A percentile compares a stretch with the other conserved stretches of the same genome.
Conservation (phyloP, 1,284 basidiomycete genomes). For the Chondrostereum purpureum region DNA sequence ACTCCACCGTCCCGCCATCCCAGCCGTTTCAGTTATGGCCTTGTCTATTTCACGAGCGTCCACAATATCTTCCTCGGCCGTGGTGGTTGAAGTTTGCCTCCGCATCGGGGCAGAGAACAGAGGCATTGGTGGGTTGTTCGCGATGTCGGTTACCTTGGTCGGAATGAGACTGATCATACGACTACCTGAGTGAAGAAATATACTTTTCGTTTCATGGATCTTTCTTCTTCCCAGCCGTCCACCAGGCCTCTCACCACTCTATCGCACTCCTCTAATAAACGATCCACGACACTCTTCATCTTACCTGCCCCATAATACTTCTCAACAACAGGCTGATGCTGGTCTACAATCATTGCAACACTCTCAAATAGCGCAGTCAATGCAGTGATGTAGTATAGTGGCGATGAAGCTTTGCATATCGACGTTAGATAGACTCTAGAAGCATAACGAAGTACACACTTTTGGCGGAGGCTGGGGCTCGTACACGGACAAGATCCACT, state of each 20-base stretch:
- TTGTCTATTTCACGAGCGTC: constrained; percentile 91
- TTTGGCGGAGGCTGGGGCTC: constrained; percentile 73
- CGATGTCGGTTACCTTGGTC: constrained; percentile 44
- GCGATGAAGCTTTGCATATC: constrained; percentile 65
- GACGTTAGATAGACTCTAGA: constrained; percentile 4
- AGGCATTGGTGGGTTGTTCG: constrained; percentile 33
- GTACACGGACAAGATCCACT: constrained; percentile 79
- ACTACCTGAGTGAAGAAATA: no score
- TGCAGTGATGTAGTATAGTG: constrained; percentile 81
- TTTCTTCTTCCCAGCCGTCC: constrained; percentile 87
- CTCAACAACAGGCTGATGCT: constrained; percentile 96
- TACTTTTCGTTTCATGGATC: constrained; percentile 70
- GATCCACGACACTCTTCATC: constrained; percentile 76
- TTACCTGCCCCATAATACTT: constrained; percentile 91
- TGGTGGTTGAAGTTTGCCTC: constrained; percentile 26
- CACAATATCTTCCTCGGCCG: constrained; percentile 57
- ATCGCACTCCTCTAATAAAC: constrained; percentile 84
- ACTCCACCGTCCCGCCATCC: constrained; percentile 88
- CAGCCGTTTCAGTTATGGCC: constrained; percentile 78
- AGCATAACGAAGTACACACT: constrained; percentile 38
- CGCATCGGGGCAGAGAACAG: constrained; percentile 31
- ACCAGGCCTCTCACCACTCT: constrained; percentile 72
- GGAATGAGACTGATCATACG: no score
- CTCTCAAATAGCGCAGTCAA: constrained; percentile 91
- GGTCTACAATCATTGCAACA: constrained; percentile 92